These are phyloP conservation scores for Dactylellina sp. DNA, from an alignment of 2,329 filamentous ascomycete species.

Conservation along the genomic window DNA sequence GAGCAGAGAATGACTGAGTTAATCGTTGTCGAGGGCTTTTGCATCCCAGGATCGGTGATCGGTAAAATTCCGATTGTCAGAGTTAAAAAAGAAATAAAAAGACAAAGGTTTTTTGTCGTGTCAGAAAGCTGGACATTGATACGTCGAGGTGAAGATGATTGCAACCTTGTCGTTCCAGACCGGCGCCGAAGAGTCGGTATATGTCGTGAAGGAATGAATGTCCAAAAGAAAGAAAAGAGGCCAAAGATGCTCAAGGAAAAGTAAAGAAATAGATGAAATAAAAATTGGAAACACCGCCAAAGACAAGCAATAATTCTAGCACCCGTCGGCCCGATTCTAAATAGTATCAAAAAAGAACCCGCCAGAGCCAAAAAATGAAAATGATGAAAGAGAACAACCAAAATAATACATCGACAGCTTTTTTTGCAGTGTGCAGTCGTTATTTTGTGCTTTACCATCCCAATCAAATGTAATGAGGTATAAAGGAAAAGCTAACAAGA, in stretches of 20 bases:
- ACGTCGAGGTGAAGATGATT: constrained; percentile 6
- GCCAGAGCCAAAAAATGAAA: constrained; percentile 23
- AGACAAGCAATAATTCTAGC: constrained; percentile 49
- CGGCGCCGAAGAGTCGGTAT: not conserved
- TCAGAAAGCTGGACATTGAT: constrained; percentile 11
- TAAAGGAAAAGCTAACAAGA: constrained; percentile 21
- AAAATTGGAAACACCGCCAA: constrained; percentile 22
- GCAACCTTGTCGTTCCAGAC: constrained; percentile 18
- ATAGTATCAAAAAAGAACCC: constrained; percentile 30
- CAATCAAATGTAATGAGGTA: constrained; percentile 12
- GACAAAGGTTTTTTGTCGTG: constrained; percentile 18
- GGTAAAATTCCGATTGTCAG: constrained; percentile 7
- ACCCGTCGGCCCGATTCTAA: constrained; percentile 51
- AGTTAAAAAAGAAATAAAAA: constrained; percentile 36
- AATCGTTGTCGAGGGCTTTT: constrained; percentile 40
- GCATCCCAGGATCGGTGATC: constrained; percentile 33
- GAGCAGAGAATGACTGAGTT: constrained; percentile 47
- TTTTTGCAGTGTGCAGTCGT: constrained; percentile 39
- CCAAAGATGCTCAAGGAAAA: constrained; percentile 12
- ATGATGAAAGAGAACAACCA: constrained; percentile 15
- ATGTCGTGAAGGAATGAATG: constrained; percentile 30
- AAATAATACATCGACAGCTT: constrained; percentile 54
- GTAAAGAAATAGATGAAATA: constrained; percentile 36
- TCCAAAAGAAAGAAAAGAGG: constrained; percentile 21
- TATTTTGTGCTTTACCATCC: constrained; percentile 34